Conservation (phyloP, 805 yeast species). For the Spathaspora arborariae region DNA sequence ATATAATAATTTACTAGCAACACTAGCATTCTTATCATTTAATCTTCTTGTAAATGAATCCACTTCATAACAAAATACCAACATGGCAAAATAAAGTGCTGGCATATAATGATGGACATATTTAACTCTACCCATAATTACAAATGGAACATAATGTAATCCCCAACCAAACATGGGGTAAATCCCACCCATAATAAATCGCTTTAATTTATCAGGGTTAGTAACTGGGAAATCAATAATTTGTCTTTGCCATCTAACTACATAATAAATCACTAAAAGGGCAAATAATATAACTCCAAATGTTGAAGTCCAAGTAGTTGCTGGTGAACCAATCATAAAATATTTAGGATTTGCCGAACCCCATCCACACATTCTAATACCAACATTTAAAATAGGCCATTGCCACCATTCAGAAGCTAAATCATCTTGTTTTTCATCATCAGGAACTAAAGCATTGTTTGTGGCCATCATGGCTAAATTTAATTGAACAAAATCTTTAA, state of each 20-base stretch:
- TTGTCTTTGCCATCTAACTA: conserved; percentile 71
- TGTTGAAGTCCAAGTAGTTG: conserved; percentile 66
- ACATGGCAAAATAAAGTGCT: conserved; percentile 88
- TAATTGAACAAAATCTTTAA: conserved; percentile 65
- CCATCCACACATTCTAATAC: conserved; percentile 80
- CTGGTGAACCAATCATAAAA: conserved; percentile 68
- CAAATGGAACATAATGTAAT: conserved; percentile 83
- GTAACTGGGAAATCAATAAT: conserved; percentile 44
- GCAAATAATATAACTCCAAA: conserved; percentile 54
- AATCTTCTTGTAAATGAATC: conserved; percentile 40
- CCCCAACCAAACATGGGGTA: conserved; percentile 91
- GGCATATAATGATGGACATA: conserved; percentile 97
- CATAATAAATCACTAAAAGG: conserved; percentile 38
- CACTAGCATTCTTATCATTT: conserved; percentile 12
- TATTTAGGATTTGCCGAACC: conserved; percentile 50
- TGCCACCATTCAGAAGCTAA: conserved; percentile 79
- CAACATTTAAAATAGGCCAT: conserved; percentile 70
- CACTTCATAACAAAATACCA: conserved; percentile 62
- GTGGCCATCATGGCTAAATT: conserved; percentile 83
- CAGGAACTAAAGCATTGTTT: conserved; percentile 79
- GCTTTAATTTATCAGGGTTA: conserved; percentile 42
- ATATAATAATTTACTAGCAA: conserved; percentile 17
- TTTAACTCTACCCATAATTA: conserved; percentile 92
- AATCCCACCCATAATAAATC: conserved; percentile 66
- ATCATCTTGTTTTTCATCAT: conserved; percentile 63